Base-by-base conservation (phyloP, 805 yeast genomes). In the Allodekkera sacchari region DNA sequence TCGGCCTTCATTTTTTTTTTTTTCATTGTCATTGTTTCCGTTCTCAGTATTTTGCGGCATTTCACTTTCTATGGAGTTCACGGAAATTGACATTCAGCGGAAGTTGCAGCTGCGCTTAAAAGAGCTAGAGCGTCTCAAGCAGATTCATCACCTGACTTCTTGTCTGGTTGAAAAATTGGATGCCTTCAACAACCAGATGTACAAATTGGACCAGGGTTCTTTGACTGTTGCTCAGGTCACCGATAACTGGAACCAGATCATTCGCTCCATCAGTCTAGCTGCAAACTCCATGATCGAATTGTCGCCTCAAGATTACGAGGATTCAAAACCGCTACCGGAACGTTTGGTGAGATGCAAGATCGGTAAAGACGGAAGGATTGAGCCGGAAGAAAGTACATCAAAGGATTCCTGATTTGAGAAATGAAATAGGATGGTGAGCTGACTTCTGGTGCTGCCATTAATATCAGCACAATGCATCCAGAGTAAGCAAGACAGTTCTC, bases 181-280 rank as follows among this genome's bases (percentile, higher is more conserved):
- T 22, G 58, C 56, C 12, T 56, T 77, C 4, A 68, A 66, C n/a
- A 52, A 55, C 5, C 68, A 69, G 38, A 47, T 78, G 7, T 67
- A 62, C 13, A 60, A 61, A 11, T 54, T 75, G 53, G 54, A 64
- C 30, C 66, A 67, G 25, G 85, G 85, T 0, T 65, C 84, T 1
- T 74, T 65, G 28, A 68, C 78, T 23, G 77, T 76, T 6, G 71
- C 73, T 3, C 53, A 64, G 5, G 71, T 79, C 2, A 62, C 81
- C 44, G 62, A 72, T 3, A 77, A 75, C 42, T 79, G 88, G 88
- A 66, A 68, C 34, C 71, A 68, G 35, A 76, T 79, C 13, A 57
- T 74, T 13, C 62, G 72, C 36, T 68, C 82, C 3, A 69, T 78
- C 0, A 68, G 79, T 8, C 53, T 80, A 42, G 85, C 85, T 20